Conservation (phyloP, 2,329 filamentous ascomycete genomes). For the Apiospora malaysiana region DNA sequence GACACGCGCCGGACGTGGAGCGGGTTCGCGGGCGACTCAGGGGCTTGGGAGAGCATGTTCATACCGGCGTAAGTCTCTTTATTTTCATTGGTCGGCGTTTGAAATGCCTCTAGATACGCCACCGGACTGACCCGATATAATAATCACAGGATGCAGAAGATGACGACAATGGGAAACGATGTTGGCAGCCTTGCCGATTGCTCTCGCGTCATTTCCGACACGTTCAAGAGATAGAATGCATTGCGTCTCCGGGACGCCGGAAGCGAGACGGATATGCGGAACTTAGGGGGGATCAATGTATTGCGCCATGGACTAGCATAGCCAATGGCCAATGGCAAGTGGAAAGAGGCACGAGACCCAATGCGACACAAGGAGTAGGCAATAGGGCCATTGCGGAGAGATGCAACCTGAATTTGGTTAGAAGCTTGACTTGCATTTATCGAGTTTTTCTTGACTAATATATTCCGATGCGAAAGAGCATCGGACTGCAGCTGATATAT, state of each 20-base stretch:
- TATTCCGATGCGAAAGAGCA: background rate
- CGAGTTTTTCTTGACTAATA: conserved; percentile 5
- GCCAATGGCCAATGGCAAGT: background rate
- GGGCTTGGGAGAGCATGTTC: conserved; percentile 34
- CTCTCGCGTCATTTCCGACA: conserved; percentile 33
- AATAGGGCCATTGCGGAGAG: background rate
- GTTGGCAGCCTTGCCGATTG: conserved; percentile 33
- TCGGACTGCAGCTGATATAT: background rate
- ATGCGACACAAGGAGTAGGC: background rate
- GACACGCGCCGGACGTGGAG: conserved; percentile 33
- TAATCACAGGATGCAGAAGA: conserved; percentile 35
- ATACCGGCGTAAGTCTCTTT: conserved; percentile 35
- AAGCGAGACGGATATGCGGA: conserved; percentile 16
- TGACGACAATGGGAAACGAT: conserved; percentile 35
- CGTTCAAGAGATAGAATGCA: background rate
- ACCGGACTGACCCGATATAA: background rate
- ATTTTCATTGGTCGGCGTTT: background rate
- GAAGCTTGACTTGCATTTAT: background rate
- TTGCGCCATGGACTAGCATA: background rate
- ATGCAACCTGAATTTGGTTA: background rate
- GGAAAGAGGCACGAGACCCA: background rate
- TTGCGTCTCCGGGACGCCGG: background rate
- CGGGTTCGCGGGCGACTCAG: conserved; percentile 30
- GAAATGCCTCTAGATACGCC: background rate
- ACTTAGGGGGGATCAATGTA: background rate